Percentiles rank a stretch among this genome's conserved stretches.
Evolutionary conservation across 2,329 filamentous ascomycete species (phyloP).

Genomic region (Sclerotinia minor): DNA sequence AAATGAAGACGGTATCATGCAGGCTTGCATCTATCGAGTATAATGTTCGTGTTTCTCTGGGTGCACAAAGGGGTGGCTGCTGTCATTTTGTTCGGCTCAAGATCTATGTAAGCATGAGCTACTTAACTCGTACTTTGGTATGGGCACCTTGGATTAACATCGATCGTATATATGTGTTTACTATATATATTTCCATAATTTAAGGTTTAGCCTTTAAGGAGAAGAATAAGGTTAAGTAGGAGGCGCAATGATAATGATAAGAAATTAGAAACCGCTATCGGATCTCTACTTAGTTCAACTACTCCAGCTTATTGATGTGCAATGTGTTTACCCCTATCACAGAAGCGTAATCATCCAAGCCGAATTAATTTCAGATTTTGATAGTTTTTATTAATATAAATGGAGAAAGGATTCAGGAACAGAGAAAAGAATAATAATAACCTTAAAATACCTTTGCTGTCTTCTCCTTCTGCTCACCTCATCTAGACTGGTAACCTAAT

Average conservation of each 20-base stretch:
- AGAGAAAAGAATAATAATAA: neutral
- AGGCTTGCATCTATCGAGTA: no score
- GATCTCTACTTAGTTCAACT: neutral
- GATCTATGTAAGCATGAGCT: no score
- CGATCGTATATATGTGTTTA: neutral
- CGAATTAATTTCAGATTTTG: slow-evolving; percentile 1
- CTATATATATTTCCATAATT: neutral
- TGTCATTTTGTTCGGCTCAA: neutral
- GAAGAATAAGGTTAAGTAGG: neutral
- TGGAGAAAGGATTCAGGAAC: neutral
- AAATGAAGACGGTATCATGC: neutral
- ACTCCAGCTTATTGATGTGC: neutral
- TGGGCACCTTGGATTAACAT: neutral
- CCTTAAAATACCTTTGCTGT: neutral
- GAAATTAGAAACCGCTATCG: neutral
- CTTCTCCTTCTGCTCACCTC: neutral
- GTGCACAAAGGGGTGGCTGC: no score
- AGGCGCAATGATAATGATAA: neutral
- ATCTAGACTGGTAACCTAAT: neutral
- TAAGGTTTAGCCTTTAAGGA: neutral
- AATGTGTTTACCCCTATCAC: neutral
- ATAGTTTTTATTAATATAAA: neutral
- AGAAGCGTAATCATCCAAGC: slow-evolving; percentile 7
- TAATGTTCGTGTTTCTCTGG: neutral
- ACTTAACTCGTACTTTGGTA: no score